These are phyloP conservation scores for Cladosporium austrohemisphaericum DNA, from an alignment of 2,329 filamentous ascomycete species.

Conservation along the genomic window DNA sequence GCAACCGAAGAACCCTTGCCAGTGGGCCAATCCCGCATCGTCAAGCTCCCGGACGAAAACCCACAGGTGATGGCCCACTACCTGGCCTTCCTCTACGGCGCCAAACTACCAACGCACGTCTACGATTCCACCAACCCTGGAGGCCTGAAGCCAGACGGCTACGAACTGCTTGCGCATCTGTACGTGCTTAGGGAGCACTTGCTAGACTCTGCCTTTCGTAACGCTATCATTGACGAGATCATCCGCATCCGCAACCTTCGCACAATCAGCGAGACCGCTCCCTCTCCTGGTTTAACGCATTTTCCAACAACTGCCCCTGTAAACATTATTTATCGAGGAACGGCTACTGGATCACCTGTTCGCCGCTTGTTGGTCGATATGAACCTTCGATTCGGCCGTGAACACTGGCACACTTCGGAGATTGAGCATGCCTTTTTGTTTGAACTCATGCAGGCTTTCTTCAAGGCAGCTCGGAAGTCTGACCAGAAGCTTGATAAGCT, in stretches of 20 bases:
- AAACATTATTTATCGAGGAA: slow-evolving; percentile 5
- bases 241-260: not conserved
- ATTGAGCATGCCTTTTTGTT: not conserved
- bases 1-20: not conserved
- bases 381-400: not conserved
- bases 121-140: not conserved
- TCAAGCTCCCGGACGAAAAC: not conserved
- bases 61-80: not conserved
- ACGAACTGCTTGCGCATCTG: not conserved
- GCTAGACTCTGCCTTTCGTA: not conserved
- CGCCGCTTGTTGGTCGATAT: not conserved
- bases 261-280: not conserved
- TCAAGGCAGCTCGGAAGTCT: not conserved
- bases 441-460: not conserved
- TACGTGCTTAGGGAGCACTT: not conserved
- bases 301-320: too few relatives aligned
- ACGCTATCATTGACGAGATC: not conserved
- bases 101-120: not conserved
- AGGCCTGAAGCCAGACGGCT: not conserved
- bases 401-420: not conserved
- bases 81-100: not conserved
- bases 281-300: too few relatives aligned
- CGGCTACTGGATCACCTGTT: slow-evolving; percentile 25
- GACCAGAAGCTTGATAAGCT: too few relatives aligned
- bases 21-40: not conserved